phyloP scores from a whole-genome alignment of 208 protist species.

The Crithidia bombi region DNA sequence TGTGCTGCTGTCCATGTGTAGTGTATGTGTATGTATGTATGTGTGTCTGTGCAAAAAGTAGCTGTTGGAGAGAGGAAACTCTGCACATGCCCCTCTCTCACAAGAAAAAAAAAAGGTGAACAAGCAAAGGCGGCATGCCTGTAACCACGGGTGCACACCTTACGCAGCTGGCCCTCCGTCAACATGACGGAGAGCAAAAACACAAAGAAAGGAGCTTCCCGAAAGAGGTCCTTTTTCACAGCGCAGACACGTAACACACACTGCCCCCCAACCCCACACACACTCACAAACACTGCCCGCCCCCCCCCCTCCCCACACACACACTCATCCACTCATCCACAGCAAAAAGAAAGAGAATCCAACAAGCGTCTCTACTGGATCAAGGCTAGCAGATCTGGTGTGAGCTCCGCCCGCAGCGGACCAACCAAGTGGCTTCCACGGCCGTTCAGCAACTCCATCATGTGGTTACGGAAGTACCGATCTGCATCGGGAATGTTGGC shows the following conservation, averaged over 20 bases:
- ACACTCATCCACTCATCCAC: neutral
- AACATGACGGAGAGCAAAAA: too few species aligned
- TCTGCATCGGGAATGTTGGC: conserved; percentile 61
- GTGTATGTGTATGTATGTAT: conserved; percentile 2
- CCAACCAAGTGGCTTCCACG: conserved; percentile 36
- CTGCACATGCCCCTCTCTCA: too few species aligned
- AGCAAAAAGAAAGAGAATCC: conserved; percentile 1
- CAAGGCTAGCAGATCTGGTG: conserved; percentile 51
- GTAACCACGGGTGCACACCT: too few species aligned
- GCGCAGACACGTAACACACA: neutral
- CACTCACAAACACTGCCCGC: neutral
- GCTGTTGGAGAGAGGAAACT: too few species aligned
- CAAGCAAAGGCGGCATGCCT: too few species aligned
- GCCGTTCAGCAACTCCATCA: conserved; percentile 57
- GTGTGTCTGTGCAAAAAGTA: neutral
- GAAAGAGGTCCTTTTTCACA: too few species aligned
- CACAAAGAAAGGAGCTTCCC: neutral
- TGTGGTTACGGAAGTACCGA: conserved; percentile 63
- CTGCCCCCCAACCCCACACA: neutral
- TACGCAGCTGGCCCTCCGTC: too few species aligned
- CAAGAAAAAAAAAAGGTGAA: conserved; percentile 5
- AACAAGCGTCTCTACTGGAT: conserved; percentile 43
- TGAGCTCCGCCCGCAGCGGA: conserved; percentile 47
- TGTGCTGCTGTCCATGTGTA: too few species aligned
- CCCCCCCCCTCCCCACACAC: neutral